Evolutionary conservation across 805 yeast species (phyloP).

Genomic region (Suhomyces canberraensis): DNA sequence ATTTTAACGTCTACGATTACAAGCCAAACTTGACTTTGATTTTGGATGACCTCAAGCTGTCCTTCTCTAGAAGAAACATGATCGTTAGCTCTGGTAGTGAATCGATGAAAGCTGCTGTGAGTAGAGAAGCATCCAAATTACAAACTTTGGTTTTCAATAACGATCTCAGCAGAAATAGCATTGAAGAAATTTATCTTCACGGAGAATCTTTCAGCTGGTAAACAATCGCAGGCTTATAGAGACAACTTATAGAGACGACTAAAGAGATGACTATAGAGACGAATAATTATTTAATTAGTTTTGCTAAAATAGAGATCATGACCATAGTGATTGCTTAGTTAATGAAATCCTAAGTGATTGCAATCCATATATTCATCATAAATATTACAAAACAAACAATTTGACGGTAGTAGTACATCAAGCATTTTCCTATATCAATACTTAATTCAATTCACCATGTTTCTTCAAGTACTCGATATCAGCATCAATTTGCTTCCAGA

Average conservation of each 20-base stretch:
- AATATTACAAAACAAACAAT: no score
- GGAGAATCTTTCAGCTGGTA: conserved; percentile 52
- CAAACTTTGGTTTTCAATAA: conserved; percentile 33
- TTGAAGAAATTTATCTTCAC: conserved; percentile 48
- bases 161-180: conserved; percentile 18
- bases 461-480: conserved; percentile 15
- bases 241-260: no score
- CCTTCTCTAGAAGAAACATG: conserved; percentile 32
- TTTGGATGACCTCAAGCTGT: conserved; percentile 12
- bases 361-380: no score
- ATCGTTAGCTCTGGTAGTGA: conserved; percentile 47
- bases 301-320: no score
- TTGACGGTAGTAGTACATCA: no score
- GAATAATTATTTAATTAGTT: no score
- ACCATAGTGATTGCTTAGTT: no score
- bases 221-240: no score
- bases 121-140: conserved; percentile 37
- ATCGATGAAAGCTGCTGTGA: conserved; percentile 35
- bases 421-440: no score
- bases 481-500: conserved; percentile 16
- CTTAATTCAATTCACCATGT: conserved; percentile 1
- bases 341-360: no score
- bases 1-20: conserved; percentile 14
- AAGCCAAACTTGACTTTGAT: conserved; percentile 20
- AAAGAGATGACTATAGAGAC: no score